These are phyloP conservation scores for Endogone sp. DNA, from an alignment of 192 early-diverging fungal genomes.

Conservation along the genomic window DNA sequence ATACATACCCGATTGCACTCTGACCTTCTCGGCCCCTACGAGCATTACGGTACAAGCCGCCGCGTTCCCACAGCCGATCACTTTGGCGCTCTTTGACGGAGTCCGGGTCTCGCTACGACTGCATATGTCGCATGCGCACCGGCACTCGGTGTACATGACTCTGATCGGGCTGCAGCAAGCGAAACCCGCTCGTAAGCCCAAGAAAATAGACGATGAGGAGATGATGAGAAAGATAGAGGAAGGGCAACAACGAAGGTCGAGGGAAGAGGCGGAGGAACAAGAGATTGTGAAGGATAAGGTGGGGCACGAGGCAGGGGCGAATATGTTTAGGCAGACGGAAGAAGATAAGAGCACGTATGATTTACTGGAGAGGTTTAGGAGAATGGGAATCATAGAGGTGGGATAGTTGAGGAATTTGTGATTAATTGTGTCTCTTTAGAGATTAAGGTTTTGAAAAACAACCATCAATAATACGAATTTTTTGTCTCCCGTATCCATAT, in stretches of 20 bases:
- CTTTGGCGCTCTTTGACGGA: constrained; percentile 59
- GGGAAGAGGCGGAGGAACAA: not conserved
- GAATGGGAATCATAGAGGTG: constrained; percentile 36
- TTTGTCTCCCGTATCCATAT: no score
- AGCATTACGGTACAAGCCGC: constrained; percentile 37
- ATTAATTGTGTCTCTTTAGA: no score
- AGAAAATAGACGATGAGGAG: constrained; percentile 18
- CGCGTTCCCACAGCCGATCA: constrained; percentile 32
- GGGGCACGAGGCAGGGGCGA: constrained; percentile 1
- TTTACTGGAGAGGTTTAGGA: constrained; percentile 41
- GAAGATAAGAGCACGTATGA: constrained; percentile 27
- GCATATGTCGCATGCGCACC: constrained; percentile 54
- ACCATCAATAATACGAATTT: no score
- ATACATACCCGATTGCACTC: constrained; percentile 26
- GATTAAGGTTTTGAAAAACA: no score
- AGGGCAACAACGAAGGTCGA: not conserved
- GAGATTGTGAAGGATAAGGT: no score
- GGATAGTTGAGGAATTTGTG: no score
- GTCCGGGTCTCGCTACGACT: constrained; percentile 56
- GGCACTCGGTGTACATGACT: constrained; percentile 62
- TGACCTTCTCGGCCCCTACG: constrained; percentile 44
- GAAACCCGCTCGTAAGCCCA: not conserved
- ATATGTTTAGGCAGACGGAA: constrained; percentile 6
- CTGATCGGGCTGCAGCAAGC: constrained; percentile 45
- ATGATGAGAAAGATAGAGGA: constrained; percentile 14